Base-by-base conservation (phyloP, 768 basidiomycete species). In the Lactarius quietus region DNA sequence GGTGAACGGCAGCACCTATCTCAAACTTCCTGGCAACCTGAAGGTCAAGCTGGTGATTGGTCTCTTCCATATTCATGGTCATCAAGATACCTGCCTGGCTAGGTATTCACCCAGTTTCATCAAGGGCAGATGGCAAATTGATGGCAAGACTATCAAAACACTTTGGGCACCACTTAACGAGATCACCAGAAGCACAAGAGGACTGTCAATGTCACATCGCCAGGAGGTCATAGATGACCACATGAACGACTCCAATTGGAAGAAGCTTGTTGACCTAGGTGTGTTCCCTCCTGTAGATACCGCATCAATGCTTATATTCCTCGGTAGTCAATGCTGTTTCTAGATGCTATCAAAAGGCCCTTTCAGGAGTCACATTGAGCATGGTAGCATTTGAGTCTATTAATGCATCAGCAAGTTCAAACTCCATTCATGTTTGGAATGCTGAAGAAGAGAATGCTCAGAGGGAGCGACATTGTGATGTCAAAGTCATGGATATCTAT, bases 121-220 rank as follows among this genome's bases (percentile, higher is more conserved):
- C 33, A 29, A 45, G 23, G 62, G 62, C 3, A 41, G 29, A 26
- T 3, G 43, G 23, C 62, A 63, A 41, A 45, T 63, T n/a, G 62
- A 63, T 48, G 62, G 62, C 8, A 52, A 57, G 43, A 57, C 55
- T 6, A 56, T 63, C 23, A 55, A 63, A 48, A 63, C 54, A 10
- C 54, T 63, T 18, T 63, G 55, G 62, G 61, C 54, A 29, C 61
- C 61, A 29, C 61, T 62, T 3, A 62, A 62, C 35, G 36, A 55
- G 26, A 55, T 62, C 31, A 39, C 61, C 43, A 26, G 39, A 18
- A 62, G 61, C 53, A 62, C 53, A 18, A 31, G 39, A 8, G 33
- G 33, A 33, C 3, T 33, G 33, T 3, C 33, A 33, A 33, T 3
- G 3, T 33, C 33, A 33, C 33, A 33, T 33, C 8, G 33, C 8